phyloP scores from a whole-genome alignment of 192 early-diverging fungal genomes.

The Kappamyces sp. region DNA sequence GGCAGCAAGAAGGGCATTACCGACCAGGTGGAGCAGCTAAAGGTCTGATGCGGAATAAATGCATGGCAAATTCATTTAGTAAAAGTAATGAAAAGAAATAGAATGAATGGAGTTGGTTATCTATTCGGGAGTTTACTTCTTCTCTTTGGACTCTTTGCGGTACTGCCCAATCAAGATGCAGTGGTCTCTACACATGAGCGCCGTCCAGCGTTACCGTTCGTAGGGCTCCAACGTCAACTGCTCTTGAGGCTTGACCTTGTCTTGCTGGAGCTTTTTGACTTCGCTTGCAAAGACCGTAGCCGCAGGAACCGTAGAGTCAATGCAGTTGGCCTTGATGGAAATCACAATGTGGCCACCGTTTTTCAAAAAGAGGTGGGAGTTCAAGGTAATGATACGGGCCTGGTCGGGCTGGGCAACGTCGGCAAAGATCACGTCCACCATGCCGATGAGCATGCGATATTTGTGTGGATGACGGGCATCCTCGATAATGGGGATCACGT shows the following conservation, averaged over 20 bases:
- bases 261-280: constrained; percentile 90
- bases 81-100: constrained; percentile 1
- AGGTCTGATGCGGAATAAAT: neutral
- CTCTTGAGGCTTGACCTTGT: constrained; percentile 87
- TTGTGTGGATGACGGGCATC: constrained; percentile 99
- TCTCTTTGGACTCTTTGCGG: constrained; percentile 40
- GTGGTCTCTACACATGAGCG: constrained; percentile 58
- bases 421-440: constrained; percentile 99
- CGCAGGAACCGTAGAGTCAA: constrained; percentile 98
- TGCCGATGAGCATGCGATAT: constrained; percentile 97
- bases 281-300: constrained; percentile 94
- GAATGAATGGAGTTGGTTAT: no score
- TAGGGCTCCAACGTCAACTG: constrained; percentile 97
- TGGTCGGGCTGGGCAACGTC: constrained; percentile 99
- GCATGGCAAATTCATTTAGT: constrained; percentile 10
- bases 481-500: constrained; percentile 98
- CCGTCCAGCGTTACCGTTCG: constrained; percentile 52
- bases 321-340: constrained; percentile 99
- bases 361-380: constrained; percentile 96
- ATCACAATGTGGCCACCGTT: constrained; percentile 96
- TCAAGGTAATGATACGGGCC: constrained; percentile 97
- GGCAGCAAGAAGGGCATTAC: no score
- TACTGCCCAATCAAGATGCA: constrained; percentile 93
- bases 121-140: no score
- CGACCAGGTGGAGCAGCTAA: no score